Conservation (phyloP, 2,329 filamentous ascomycete genomes). For the Aspergillus sp. region DNA sequence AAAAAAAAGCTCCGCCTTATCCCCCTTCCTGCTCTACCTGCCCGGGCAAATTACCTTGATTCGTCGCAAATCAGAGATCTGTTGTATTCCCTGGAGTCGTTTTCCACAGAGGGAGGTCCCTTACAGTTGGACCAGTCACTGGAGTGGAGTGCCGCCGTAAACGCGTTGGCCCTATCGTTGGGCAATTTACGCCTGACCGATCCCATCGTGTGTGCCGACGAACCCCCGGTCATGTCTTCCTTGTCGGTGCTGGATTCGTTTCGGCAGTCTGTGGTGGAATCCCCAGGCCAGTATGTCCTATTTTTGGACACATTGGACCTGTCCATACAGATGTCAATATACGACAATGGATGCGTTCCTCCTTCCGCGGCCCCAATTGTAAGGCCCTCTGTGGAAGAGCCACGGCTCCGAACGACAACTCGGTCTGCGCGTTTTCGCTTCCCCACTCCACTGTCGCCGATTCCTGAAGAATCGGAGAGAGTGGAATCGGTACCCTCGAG, state of each 20-base stretch:
- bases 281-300: not conserved
- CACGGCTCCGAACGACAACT: not conserved
- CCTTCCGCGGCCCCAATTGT: not conserved
- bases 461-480: constrained; percentile 9
- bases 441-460: constrained; percentile 1
- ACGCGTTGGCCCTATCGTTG: not conserved
- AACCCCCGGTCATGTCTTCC: not conserved
- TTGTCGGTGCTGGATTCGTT: not conserved
- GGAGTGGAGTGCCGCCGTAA: not conserved
- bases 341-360: not conserved
- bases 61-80: not conserved
- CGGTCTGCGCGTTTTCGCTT: not conserved
- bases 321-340: not conserved
- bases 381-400: not conserved
- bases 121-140: not conserved
- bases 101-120: not conserved
- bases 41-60: not conserved
- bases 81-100: not conserved
- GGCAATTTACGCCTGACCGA: not conserved
- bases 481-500: not conserved
- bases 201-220: not conserved
- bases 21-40: not conserved
- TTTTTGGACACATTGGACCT: not conserved
- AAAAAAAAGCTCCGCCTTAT: constrained; percentile 1
- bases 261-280: not conserved